Evolutionary conservation across 2,329 filamentous ascomycete genomes (phyloP).

Genomic region (Thelonectria olida): DNA sequence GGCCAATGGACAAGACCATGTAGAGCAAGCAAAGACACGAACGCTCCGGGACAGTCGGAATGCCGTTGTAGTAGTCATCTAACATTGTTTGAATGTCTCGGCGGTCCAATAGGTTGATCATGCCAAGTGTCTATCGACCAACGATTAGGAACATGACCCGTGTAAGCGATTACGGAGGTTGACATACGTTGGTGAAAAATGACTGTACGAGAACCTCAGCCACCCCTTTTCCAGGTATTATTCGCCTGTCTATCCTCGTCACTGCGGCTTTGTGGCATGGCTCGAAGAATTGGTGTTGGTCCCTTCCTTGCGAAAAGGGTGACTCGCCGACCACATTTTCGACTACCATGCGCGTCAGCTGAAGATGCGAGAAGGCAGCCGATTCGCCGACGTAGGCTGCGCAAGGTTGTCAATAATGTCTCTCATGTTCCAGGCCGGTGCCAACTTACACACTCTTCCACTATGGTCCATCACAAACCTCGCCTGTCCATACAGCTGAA

Average conservation of each 20-base stretch:
- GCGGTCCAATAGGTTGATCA: slow-evolving; percentile 68
- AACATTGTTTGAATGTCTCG: slow-evolving; percentile 58
- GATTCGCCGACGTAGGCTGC: slow-evolving; percentile 71
- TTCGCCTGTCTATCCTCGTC: not conserved
- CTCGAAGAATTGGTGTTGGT: slow-evolving; percentile 60
- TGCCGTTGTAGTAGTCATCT: slow-evolving; percentile 60
- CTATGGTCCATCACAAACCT: slow-evolving; percentile 69
- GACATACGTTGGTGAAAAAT: slow-evolving; percentile 68
- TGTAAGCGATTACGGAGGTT: not conserved
- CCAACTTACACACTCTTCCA: slow-evolving; percentile 62
- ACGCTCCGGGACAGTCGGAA: slow-evolving; percentile 59
- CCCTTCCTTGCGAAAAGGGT: slow-evolving; percentile 65
- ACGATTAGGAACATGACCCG: not conserved
- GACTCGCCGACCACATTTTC: slow-evolving; percentile 63
- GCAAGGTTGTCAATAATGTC: slow-evolving; percentile 22
- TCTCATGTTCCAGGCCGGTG: not conserved
- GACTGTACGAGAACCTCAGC: slow-evolving; percentile 56
- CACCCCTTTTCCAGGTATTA: slow-evolving; percentile 63
- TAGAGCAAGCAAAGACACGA: slow-evolving; percentile 68
- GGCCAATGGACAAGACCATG: slow-evolving; percentile 70
- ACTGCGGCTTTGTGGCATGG: not conserved
- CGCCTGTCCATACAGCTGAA: slow-evolving; percentile 61
- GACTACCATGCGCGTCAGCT: slow-evolving; percentile 69
- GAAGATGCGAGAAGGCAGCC: slow-evolving; percentile 68
- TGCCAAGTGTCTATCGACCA: slow-evolving; percentile 60